phyloP scores from a whole-genome alignment of 257 asterid genomes.

The Solanum dulcamara region DNA sequence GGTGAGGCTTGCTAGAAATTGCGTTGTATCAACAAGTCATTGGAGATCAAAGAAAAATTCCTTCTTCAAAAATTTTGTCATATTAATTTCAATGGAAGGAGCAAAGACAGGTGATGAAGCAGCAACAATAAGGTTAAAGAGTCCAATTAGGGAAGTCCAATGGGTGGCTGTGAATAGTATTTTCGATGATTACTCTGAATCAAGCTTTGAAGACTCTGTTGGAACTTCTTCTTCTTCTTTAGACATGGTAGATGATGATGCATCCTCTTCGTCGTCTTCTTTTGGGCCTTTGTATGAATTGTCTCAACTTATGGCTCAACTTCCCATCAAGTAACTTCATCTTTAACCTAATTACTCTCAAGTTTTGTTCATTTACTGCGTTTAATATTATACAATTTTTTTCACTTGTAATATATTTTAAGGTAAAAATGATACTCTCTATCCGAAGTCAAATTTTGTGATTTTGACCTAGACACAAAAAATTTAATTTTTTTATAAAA shows the following conservation, averaged over 20 bases:
- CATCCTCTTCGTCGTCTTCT: constrained; percentile 7
- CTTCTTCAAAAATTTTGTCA: background rate
- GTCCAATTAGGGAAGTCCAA: constrained; percentile 5
- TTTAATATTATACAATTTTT: too few relatives aligned
- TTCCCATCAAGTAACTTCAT: constrained; percentile 44
- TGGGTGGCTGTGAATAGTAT: constrained; percentile 14
- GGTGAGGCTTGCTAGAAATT: background rate
- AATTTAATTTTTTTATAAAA: too few relatives aligned
- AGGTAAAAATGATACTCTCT: too few relatives aligned
- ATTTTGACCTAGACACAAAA: too few relatives aligned
- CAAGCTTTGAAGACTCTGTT: constrained; percentile 11
- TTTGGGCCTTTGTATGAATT: constrained; percentile 32
- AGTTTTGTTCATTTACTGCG: too few relatives aligned
- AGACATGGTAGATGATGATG: constrained; percentile 32
- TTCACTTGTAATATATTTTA: too few relatives aligned
- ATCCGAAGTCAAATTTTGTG: too few relatives aligned
- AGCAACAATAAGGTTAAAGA: background rate
- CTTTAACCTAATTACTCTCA: too few relatives aligned
- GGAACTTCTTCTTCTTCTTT: constrained; percentile 17
- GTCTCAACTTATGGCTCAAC: constrained; percentile 43
- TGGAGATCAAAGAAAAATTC: background rate
- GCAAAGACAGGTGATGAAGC: constrained; percentile 10
- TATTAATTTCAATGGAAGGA: constrained; percentile 8
- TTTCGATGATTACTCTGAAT: constrained; percentile 8
- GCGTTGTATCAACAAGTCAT: background rate